phyloP scores from a whole-genome alignment of 1,284 basidiomycete genomes.

The Tilletia caries region DNA sequence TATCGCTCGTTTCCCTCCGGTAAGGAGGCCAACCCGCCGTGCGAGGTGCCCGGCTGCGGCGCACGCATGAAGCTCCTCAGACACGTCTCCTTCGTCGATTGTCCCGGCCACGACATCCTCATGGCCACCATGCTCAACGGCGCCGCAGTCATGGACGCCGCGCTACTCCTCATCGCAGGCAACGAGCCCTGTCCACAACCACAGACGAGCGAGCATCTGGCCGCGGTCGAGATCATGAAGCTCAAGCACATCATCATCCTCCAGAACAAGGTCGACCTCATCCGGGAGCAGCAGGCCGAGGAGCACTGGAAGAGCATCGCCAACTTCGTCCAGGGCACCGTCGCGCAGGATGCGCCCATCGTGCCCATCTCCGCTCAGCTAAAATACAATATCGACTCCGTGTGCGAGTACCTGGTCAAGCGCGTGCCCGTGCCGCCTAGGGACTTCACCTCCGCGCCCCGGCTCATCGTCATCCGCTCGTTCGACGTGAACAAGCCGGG shows the following conservation, averaged over 20 bases:
- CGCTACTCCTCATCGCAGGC: slow-evolving; percentile 86
- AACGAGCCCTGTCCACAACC: slow-evolving; percentile 99
- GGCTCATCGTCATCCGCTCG: slow-evolving; percentile 97
- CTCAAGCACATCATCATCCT: slow-evolving; percentile 96
- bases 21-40: slow-evolving; percentile 89
- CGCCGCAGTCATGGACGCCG: slow-evolving; percentile 98
- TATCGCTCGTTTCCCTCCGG: slow-evolving; percentile 89
- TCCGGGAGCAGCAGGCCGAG: slow-evolving; percentile 50
- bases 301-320: slow-evolving; percentile 52
- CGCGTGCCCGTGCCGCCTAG: slow-evolving; percentile 89
- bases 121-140: slow-evolving; percentile 99
- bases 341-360: slow-evolving; percentile 93
- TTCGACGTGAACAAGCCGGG: slow-evolving; percentile 99
- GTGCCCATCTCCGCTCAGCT: slow-evolving; percentile 97
- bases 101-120: slow-evolving; percentile 62
- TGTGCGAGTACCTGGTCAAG: slow-evolving; percentile 97
- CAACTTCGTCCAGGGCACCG: slow-evolving; percentile 66
- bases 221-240: slow-evolving; percentile 99
- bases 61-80: slow-evolving; percentile 79
- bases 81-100: slow-evolving; percentile 83
- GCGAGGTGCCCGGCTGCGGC: slow-evolving; percentile 87
- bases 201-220: slow-evolving; percentile 96
- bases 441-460: slow-evolving; percentile 85
- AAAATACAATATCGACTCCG: slow-evolving; percentile 99
- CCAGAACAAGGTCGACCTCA: slow-evolving; percentile 60